phyloP scores from a whole-genome alignment of 768 basidiomycete species.

The Tylopilus vinaceipallidus region DNA sequence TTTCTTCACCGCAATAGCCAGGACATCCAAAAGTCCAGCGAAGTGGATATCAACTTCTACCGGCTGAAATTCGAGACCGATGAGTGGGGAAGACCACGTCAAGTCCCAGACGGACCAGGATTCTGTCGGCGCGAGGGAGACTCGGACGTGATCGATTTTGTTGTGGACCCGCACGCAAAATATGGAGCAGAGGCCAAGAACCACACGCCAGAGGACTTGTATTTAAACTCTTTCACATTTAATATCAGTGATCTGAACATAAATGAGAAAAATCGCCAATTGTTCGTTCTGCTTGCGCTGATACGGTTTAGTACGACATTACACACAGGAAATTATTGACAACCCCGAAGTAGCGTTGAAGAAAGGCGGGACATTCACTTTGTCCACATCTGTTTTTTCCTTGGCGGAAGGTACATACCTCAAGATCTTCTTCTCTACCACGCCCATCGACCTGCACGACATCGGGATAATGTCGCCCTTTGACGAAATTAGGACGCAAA shows the following conservation, averaged over 20 bases:
- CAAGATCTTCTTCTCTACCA: too few relatives aligned
- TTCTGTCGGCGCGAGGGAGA: neutral
- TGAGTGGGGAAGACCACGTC: too few relatives aligned
- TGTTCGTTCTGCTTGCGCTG: neutral
- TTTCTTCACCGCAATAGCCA: neutral
- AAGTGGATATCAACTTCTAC: neutral
- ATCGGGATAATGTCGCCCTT: too few relatives aligned
- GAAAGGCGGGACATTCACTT: too few relatives aligned
- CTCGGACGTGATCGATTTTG: neutral
- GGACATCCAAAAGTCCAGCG: neutral
- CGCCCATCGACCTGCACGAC: too few relatives aligned
- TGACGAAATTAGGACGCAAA: too few relatives aligned
- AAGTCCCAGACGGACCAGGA: neutral
- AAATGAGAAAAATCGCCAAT: neutral
- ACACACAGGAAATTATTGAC: neutral
- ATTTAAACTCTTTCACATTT: neutral
- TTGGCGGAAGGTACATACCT: too few relatives aligned
- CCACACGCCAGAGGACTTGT: neutral
- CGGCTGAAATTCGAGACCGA: neutral
- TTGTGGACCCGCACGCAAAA: neutral
- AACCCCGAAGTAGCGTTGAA: too few relatives aligned
- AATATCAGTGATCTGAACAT: neutral
- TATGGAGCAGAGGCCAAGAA: slow-evolving; percentile 7
- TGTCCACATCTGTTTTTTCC: too few relatives aligned
- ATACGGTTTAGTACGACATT: neutral